phyloP scores from a whole-genome alignment of 768 basidiomycete genomes.

The Lactarius trivialis region DNA sequence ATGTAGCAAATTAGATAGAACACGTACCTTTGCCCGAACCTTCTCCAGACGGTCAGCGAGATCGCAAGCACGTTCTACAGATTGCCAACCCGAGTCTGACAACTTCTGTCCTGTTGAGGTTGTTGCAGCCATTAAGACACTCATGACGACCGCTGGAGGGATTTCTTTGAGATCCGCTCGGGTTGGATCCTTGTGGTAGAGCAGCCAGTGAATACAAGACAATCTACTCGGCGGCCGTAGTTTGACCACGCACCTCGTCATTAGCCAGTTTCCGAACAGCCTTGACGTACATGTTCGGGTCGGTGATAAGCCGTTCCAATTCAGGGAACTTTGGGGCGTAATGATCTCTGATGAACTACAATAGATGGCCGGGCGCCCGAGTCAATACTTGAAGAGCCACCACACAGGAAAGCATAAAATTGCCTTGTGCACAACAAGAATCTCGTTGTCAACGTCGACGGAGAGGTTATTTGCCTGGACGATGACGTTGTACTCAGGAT shows the following conservation, averaged over 20 bases:
- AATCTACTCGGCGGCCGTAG: neutral
- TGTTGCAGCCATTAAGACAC: conserved; percentile 91
- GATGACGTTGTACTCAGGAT: conserved; percentile 93
- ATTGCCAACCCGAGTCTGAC: conserved; percentile 62
- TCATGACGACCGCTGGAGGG: conserved; percentile 89
- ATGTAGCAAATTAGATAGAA: neutral
- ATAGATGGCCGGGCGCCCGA: conserved; percentile 11
- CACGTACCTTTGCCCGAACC: conserved; percentile 72
- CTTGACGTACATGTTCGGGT: conserved; percentile 87
- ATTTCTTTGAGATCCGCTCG: conserved; percentile 77
- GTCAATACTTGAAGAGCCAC: conserved; percentile 21
- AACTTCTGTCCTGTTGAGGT: conserved; percentile 78
- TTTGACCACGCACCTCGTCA: conserved; percentile 47
- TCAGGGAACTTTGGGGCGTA: conserved; percentile 95
- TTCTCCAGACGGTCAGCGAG: conserved; percentile 85
- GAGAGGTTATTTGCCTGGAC: conserved; percentile 97
- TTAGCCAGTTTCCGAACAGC: conserved; percentile 88
- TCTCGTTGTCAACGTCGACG: conserved; percentile 97
- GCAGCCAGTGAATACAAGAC: neutral
- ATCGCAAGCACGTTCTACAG: conserved; percentile 81
- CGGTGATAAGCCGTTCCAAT: conserved; percentile 88
- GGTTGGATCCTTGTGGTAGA: conserved; percentile 62
- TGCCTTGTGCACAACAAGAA: conserved; percentile 93
- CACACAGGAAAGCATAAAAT: conserved; percentile 19
- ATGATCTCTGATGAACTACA: conserved; percentile 94